These are phyloP conservation scores for Arabidopsis suecica DNA, from an alignment of 345 rosid genomes.

Conservation along the genomic window DNA sequence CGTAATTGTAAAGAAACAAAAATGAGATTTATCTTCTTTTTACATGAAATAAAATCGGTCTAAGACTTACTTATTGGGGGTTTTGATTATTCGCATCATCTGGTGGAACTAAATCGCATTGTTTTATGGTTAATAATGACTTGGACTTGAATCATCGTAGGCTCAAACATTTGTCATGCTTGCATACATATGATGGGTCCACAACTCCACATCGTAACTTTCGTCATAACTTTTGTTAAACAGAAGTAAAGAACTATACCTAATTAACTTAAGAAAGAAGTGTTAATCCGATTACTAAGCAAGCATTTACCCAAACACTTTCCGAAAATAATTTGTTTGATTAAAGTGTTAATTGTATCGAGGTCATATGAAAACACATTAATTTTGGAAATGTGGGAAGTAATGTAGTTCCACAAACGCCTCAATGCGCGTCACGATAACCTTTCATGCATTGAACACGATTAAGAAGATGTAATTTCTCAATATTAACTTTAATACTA, in stretches of 20 bases:
- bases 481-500: background rate
- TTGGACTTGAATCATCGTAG: background rate
- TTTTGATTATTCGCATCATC: background rate
- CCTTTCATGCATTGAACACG: conserved; percentile 56
- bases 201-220: background rate
- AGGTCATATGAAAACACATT: conserved; percentile 12
- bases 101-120: background rate
- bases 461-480: conserved; percentile 17
- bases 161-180: conserved; percentile 27
- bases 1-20: background rate
- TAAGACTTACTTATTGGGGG: background rate
- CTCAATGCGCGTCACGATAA: conserved; percentile 50
- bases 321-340: background rate
- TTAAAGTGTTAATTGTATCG: conserved; percentile 3
- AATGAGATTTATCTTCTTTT: background rate
- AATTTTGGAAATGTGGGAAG: conserved; percentile 22
- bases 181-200: conserved; percentile 13
- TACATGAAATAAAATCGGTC: background rate
- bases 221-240: background rate
- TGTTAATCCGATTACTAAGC: conserved; percentile 22
- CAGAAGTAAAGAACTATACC: background rate
- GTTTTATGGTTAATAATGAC: background rate
- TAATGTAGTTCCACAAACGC: conserved; percentile 33
- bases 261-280: conserved; percentile 20
- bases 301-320: conserved; percentile 24